These are phyloP conservation scores for Colletotrichum sp. DNA, from an alignment of 2,329 filamentous ascomycete species.

Conservation along the genomic window DNA sequence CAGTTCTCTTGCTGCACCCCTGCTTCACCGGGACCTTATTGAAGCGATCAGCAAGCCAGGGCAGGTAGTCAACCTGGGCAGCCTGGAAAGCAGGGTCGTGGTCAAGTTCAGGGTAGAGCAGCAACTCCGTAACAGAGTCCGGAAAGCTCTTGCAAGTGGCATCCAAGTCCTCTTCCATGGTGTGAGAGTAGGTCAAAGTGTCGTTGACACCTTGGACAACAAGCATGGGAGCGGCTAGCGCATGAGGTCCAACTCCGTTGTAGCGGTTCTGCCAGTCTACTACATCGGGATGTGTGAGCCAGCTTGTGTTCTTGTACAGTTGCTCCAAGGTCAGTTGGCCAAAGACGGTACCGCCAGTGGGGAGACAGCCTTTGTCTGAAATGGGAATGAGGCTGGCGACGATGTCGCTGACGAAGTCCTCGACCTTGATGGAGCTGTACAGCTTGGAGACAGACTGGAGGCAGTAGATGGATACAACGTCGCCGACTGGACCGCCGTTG, in stretches of 20 bases:
- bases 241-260: conserved; percentile 23
- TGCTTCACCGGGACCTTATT: background rate
- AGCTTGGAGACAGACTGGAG: conserved; percentile 17
- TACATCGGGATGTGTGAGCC: background rate
- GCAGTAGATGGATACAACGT: conserved; percentile 19
- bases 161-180: background rate
- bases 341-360: conserved; percentile 5
- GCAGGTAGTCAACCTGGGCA: conserved; percentile 2
- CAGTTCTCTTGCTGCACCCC: background rate
- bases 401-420: conserved; percentile 19
- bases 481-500: background rate
- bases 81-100: background rate
- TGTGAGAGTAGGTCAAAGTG: conserved; percentile 9
- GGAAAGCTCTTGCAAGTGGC: background rate
- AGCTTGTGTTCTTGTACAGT: conserved; percentile 14
- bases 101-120: background rate
- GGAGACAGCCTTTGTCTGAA: conserved; percentile 5
- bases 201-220: conserved; percentile 25
- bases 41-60: conserved; percentile 10
- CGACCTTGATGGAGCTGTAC: conserved; percentile 12
- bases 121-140: background rate
- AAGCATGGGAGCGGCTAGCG: conserved; percentile 23
- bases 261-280: background rate
- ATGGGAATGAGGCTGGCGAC: background rate
- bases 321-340: background rate